phyloP scores from a whole-genome alignment of 2,329 filamentous ascomycete species.

The Fusarium sp. region DNA sequence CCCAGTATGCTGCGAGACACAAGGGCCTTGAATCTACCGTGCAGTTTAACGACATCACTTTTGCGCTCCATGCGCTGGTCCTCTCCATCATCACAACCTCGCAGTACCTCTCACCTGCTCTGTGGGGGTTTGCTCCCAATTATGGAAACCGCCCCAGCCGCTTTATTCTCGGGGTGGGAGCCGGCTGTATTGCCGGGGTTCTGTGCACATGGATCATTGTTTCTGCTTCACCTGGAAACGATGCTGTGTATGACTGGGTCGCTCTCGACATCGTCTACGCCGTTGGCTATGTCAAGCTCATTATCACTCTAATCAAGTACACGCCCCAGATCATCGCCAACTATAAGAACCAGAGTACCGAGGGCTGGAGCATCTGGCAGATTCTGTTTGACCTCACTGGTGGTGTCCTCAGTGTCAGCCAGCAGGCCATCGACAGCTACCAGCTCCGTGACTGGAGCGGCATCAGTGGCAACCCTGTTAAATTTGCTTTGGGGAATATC shows the following conservation, averaged over 20 bases:
- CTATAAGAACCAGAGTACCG: conserved; percentile 84
- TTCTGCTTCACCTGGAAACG: conserved; percentile 49
- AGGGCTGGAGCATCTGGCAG: conserved; percentile 87
- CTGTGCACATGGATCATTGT: conserved; percentile 61
- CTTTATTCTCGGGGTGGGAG: conserved; percentile 74
- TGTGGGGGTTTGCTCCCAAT: conserved; percentile 81
- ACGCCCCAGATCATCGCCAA: conserved; percentile 87
- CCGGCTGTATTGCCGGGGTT: conserved; percentile 73
- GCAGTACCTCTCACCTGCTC: conserved; percentile 75
- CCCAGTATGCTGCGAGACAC: conserved; percentile 86
- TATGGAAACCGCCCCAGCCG: conserved; percentile 65
- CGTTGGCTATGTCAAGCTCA: conserved; percentile 87
- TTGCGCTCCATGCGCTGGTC: conserved; percentile 83
- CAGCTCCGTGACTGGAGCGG: conserved; percentile 90
- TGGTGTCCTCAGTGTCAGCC: conserved; percentile 81
- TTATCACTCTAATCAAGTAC: conserved; percentile 92
- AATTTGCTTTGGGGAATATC: conserved; percentile 86
- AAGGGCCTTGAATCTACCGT: conserved; percentile 82
- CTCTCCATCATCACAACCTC: conserved; percentile 78
- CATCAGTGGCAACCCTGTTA: conserved; percentile 90
- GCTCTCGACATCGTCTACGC: conserved; percentile 74
- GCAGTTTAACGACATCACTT: conserved; percentile 88
- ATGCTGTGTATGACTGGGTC: conserved; percentile 64
- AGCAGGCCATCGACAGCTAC: conserved; percentile 86
- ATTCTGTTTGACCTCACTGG: conserved; percentile 87